Conservation (phyloP, 495 filamentous ascomycete genomes). For the Aspergillus carlsbadensis region DNA sequence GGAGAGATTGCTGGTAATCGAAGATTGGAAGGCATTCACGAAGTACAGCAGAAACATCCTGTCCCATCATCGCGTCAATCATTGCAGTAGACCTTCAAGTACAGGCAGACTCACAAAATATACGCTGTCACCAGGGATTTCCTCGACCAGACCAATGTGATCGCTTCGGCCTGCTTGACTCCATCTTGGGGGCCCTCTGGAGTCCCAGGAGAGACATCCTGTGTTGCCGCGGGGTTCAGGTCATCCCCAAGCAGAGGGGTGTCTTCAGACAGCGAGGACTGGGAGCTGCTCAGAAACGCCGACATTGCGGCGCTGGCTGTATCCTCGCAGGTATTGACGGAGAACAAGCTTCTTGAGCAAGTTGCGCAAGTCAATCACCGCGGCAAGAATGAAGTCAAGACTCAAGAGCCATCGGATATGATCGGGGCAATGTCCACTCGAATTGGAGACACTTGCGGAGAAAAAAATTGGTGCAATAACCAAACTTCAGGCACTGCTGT, state of each 20-base stretch:
- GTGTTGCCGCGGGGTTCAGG: conserved; percentile 1
- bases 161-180: conserved; percentile 45
- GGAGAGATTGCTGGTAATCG: conserved; percentile 28
- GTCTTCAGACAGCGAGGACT: conserved; percentile 1
- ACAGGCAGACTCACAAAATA: conserved; percentile 27
- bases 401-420: not conserved
- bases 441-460: not conserved
- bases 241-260: not conserved
- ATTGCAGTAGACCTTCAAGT: not conserved
- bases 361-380: not conserved
- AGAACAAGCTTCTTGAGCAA: too few species aligned
- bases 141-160: conserved; percentile 43
- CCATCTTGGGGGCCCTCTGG: conserved; percentile 36
- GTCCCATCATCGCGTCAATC: not conserved
- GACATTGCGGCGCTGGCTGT: conserved; percentile 4
- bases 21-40: conserved; percentile 42
- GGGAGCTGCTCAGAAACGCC: not conserved
- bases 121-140: conserved; percentile 40
- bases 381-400: not conserved
- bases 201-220: conserved; percentile 16
- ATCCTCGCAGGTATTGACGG: not conserved
- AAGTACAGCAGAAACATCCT: conserved; percentile 52
- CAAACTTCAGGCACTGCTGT: too few species aligned
- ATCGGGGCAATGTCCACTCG: not conserved
- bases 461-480: not conserved